Conservation (phyloP, 768 basidiomycete species). For the Mycena haematopus region DNA sequence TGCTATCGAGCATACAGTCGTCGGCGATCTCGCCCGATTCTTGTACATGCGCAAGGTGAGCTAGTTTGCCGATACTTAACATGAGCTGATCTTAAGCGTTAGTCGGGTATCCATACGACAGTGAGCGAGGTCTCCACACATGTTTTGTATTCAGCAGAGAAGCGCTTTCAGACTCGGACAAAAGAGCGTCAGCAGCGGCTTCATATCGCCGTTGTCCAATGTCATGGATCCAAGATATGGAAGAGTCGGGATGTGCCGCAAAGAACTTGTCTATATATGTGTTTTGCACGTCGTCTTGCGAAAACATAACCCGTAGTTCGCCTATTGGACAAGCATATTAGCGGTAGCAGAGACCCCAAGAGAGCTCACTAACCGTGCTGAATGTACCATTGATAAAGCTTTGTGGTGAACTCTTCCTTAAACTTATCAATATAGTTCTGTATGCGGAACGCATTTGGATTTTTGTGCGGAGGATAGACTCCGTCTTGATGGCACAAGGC, state of each 20-base stretch:
- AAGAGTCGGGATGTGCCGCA: constrained; percentile 57
- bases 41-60: constrained; percentile 80
- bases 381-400: constrained; percentile 93
- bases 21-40: constrained; percentile 55
- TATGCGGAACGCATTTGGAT: constrained; percentile 67
- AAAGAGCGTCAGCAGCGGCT: constrained; percentile 67
- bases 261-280: constrained; percentile 79
- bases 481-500: constrained; percentile 76
- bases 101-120: constrained; percentile 5
- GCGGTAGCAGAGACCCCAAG: constrained; percentile 1
- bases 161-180: constrained; percentile 64
- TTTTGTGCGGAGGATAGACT: constrained; percentile 68
- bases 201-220: constrained; percentile 72
- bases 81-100: constrained; percentile 62
- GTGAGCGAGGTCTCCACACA: constrained; percentile 53
- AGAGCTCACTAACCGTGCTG: constrained; percentile 68
- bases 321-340: constrained; percentile 48
- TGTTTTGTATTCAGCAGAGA: constrained; percentile 74
- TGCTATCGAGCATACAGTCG: constrained; percentile 64
- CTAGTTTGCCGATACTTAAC: constrained; percentile 90
- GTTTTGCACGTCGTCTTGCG: constrained; percentile 68
- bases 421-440: constrained; percentile 78
- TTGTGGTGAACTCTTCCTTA: constrained; percentile 83
- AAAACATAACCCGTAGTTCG: constrained; percentile 82
- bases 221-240: constrained; percentile 89